Percentiles rank a stretch among this genome's conserved stretches.
phyloP scores from a whole-genome alignment of 164 flowering plant species.

The Magnolia officinalis region DNA sequence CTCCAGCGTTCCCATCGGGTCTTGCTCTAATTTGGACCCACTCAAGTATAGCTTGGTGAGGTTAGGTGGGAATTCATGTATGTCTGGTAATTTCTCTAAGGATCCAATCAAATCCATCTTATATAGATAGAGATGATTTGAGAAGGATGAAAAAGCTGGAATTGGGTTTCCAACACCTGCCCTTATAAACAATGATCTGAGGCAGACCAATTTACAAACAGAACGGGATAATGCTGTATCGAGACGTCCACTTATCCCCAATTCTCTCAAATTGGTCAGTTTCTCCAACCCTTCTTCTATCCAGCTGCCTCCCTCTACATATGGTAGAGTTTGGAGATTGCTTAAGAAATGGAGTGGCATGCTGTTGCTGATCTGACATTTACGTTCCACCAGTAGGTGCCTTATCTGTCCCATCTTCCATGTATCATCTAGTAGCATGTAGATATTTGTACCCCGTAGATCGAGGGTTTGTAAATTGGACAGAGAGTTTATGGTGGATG shows the following conservation, averaged over 20 bases:
- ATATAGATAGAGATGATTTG: conserved; percentile 2
- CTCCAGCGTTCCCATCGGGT: conserved; percentile 20
- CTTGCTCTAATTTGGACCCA: neutral
- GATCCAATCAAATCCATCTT: conserved; percentile 11
- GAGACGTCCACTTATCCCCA: neutral
- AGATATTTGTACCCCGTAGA: neutral
- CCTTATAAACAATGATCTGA: neutral
- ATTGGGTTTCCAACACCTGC: neutral
- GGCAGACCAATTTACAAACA: neutral
- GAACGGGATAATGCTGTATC: neutral
- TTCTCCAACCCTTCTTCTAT: conserved; percentile 6
- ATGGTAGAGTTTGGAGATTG: conserved; percentile 17
- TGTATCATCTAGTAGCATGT: neutral
- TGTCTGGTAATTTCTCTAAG: conserved; percentile 9
- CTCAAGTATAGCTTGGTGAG: conserved; percentile 12
- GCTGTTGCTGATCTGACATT: neutral
- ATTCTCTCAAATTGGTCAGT: conserved; percentile 7
- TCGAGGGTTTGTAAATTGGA: conserved; percentile 19
- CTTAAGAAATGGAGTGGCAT: neutral
- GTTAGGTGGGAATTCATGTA: conserved; percentile 13
- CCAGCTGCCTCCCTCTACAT: neutral
- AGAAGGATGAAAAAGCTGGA: neutral
- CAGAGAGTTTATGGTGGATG: conserved; percentile 19
- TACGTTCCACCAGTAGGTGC: neutral
- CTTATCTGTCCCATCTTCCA: conserved; percentile 20